Evolutionary conservation across 2,329 filamentous ascomycete species (phyloP), one percentile per base, ranked within the genome.

Genomic region (Penicillium sp.): DNA sequence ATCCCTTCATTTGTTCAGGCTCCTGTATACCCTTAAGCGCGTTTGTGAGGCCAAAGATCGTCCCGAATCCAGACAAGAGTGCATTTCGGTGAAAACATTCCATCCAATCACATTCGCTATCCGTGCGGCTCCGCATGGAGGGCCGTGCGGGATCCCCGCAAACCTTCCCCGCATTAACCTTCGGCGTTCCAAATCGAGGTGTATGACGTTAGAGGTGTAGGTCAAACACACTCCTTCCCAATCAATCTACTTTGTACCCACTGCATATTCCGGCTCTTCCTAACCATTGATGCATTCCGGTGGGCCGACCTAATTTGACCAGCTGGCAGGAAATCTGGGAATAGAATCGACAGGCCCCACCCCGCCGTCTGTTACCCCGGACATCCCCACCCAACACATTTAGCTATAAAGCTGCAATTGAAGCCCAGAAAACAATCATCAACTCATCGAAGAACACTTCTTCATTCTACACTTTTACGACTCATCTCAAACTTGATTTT

Each of bases 111-210:
- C 13, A 19, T 21, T 13, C 10, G 23, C 3, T 17, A 12, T 25
- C 21, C n/a, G 51, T 62, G 60, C 60, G 60, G 60, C 51, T 45
- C 60, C 60, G 60, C 60, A 62, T 35, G n/a, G 27, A 9, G 27
- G 49, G 13, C 33, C 31, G 49, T 50, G 49, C 49, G n/a, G 19
- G 19, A 53, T 35, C 45, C 29, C 60, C 58, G 51, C 58, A 54
- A 58, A 54, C 25, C 19, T 58, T 56, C 60, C 52, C 58, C 60
- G 51, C 60, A 56, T 46, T 23, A 53, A n/a, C 21, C 35, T 45
- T 27, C 4, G 31, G 4, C 12, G 12, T 27, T 17, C 7, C 52
- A 50, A 23, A 12, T 42, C 35, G 19, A 51, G 23, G 9, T 46
- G 31, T 25, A 51, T 23, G 33, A 29, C 9, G 7, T 31, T 38